Percentiles rank a stretch among this genome's conserved stretches.
Conservation (phyloP, 1,284 basidiomycete species). For the Anthracocystis walkeri region DNA sequence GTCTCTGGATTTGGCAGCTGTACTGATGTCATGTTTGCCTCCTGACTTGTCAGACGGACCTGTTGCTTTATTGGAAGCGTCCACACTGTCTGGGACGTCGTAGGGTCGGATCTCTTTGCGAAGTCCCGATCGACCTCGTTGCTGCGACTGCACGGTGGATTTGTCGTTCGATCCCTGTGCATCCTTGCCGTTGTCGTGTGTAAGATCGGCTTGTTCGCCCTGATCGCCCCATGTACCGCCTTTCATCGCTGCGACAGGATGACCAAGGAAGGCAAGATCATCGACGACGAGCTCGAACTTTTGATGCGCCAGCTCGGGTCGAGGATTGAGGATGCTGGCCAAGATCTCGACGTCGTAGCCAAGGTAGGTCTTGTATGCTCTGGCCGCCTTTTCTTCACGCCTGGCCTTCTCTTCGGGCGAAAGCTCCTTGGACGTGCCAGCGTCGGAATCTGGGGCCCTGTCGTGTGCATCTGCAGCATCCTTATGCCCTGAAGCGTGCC, state of each 20-base stretch:
- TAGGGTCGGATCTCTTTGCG: conserved; percentile 45
- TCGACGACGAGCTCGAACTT: conserved; percentile 93
- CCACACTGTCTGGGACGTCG: conserved; percentile 18
- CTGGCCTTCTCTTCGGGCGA: conserved; percentile 45
- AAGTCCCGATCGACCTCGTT: conserved; percentile 36
- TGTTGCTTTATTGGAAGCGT: neutral
- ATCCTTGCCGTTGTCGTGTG: conserved; percentile 1
- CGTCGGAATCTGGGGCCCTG: conserved; percentile 37
- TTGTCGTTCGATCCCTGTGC: conserved; percentile 2
- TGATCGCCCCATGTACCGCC: conserved; percentile 30
- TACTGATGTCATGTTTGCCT: neutral
- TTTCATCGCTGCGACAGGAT: conserved; percentile 84
- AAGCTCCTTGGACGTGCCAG: conserved; percentile 40
- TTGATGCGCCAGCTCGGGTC: conserved; percentile 85
- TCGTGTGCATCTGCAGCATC: conserved; percentile 26
- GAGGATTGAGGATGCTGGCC: conserved; percentile 82
- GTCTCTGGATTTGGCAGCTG: conserved; percentile 9
- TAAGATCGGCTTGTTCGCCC: conserved; percentile 1
- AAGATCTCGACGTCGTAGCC: conserved; percentile 85
- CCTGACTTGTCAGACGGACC: neutral
- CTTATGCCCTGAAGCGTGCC: conserved; percentile 22
- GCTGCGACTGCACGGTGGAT: conserved; percentile 8
- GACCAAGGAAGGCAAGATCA: conserved; percentile 92
- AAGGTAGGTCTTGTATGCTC: conserved; percentile 75
- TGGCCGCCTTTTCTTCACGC: conserved; percentile 39